Evolutionary conservation across 148 eudicot genomes (phyloP), one percentile per base, ranked within the genome.

Genomic region (Amaranthus palmeri): DNA sequence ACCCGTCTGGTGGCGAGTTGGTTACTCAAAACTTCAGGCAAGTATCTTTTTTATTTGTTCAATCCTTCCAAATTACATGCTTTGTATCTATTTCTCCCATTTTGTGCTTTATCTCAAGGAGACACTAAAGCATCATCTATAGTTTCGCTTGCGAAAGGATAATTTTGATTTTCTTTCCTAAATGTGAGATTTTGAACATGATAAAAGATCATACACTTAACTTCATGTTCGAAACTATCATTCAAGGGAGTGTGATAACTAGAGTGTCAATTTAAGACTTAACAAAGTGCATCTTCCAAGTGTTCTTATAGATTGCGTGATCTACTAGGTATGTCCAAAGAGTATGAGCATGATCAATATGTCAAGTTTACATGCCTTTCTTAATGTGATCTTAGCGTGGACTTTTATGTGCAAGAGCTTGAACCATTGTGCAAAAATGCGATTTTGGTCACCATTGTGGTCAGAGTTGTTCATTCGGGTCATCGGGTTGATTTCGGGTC

Each of bases 1-100:
- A 82, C 96, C 99, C 53, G 93, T 96, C 36, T 96, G 99, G 99
- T 96, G 99, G 99, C 84, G 88, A 68, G 97, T 92, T 73, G 97
- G 99, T 70, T 96, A 92, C 68, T 88, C 99, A 15, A 96, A 96
- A 87, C 97, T 96, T 71, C 68, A 92, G 99, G 99, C 84, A 76
- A 71, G 86, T 69, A 57, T 61, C 54, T 45, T 60, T 10, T 12
- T 46, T 44, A 48, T 67, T 42, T 14, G n/a, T 6, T 43, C 15
- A 41, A 67, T 46, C 48, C 64, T 45, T 54, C 44, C 49, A 4
- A 40, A n/a, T 51, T 45, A 36, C 49, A 40, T 70, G 15, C 8
- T 42, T 56, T 54, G 14, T 43, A 43, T 53, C 36, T 42, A 41
- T 61, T 46, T 63, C 7, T 63, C 56, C 14, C 14, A 47, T 9